Evolutionary conservation across 2,329 filamentous ascomycete species (phyloP).

Genomic region (Endocalyx cinctus): DNA sequence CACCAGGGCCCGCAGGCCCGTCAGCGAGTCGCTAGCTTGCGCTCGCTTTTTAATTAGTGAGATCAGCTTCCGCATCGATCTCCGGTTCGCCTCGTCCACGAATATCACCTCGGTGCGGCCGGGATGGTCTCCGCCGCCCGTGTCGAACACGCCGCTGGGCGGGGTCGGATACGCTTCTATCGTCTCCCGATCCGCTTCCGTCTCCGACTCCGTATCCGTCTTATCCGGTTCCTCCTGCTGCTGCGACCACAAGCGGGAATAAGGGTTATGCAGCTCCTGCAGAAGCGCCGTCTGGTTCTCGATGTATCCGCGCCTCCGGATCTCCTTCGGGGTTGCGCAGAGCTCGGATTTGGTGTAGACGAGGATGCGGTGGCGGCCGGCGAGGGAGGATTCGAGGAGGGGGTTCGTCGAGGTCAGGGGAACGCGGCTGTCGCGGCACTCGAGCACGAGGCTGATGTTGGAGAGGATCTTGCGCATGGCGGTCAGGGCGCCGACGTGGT

Average conservation of each 20-base stretch:
- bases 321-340: constrained; percentile 33
- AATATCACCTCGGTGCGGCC: constrained; percentile 31
- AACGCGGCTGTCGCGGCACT: constrained; percentile 90
- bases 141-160: too few species aligned
- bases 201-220: constrained; percentile 12
- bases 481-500: constrained; percentile 76
- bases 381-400: constrained; percentile 73
- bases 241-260: constrained; percentile 7
- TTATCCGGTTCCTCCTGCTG: background rate
- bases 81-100: constrained; percentile 35
- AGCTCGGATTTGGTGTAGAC: constrained; percentile 91
- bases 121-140: background rate
- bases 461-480: constrained; percentile 80
- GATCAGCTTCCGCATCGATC: constrained; percentile 36
- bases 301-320: constrained; percentile 19
- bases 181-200: background rate
- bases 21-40: constrained; percentile 53
- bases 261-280: constrained; percentile 9
- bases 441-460: constrained; percentile 81
- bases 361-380: constrained; percentile 68
- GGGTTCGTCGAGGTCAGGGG: constrained; percentile 89
- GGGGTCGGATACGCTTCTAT: too few species aligned
- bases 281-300: constrained; percentile 14
- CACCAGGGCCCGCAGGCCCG: constrained; percentile 78
- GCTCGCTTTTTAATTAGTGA: constrained; percentile 48